Conservation (phyloP, 2,329 filamentous ascomycete species). For the Tetracladium maxilliforme region DNA sequence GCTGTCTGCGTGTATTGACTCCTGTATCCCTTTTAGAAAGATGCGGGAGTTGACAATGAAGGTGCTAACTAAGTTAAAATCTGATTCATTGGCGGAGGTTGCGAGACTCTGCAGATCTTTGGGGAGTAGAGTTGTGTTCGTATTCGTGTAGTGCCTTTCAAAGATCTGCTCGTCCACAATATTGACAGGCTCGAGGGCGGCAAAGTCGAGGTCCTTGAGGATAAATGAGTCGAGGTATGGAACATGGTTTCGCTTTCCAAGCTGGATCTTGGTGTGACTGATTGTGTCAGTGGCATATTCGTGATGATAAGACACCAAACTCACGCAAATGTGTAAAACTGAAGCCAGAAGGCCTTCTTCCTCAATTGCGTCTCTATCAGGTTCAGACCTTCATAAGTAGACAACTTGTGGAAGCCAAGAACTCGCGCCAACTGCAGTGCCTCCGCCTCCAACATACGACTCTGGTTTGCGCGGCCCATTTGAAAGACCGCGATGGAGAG, state of each 20-base stretch:
- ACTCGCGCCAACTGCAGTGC: slow-evolving; percentile 17
- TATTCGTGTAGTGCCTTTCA: no score
- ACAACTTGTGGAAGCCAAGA: slow-evolving; percentile 15
- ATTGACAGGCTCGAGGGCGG: slow-evolving; percentile 15
- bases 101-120: no score
- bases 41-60: no score
- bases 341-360: slow-evolving; percentile 20
- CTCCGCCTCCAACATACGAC: slow-evolving; percentile 20
- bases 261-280: slow-evolving; percentile 6
- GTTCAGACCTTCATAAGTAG: slow-evolving; percentile 15
- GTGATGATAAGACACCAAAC: no score
- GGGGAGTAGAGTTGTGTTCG: no score
- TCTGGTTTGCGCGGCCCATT: slow-evolving; percentile 17
- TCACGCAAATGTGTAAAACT: slow-evolving; percentile 15
- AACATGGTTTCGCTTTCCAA: slow-evolving; percentile 9
- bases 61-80: no score
- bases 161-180: slow-evolving; percentile 17
- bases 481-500: slow-evolving; percentile 17
- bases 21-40: no score
- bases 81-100: no score
- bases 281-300: no score
- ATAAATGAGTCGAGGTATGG: slow-evolving; percentile 14
- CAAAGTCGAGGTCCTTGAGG: slow-evolving; percentile 14
- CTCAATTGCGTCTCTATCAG: slow-evolving; percentile 17
- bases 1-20: no score